These are phyloP conservation scores for Rhypophila decipiens DNA, from an alignment of 495 filamentous ascomycete genomes.

Conservation along the genomic window DNA sequence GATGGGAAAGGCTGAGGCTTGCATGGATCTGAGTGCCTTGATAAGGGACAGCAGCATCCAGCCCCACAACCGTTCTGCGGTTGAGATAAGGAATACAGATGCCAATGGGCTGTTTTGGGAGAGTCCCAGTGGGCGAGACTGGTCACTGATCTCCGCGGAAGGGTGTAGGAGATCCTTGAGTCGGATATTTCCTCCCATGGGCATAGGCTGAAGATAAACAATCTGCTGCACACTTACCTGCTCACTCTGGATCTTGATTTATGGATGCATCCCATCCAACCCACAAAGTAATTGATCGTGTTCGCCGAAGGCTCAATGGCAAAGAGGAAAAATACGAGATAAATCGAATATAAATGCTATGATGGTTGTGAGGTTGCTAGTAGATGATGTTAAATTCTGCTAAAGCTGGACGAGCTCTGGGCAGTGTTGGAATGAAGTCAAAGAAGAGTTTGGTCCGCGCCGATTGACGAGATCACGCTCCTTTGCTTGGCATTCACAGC, in stretches of 20 bases:
- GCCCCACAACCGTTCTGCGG: not conserved
- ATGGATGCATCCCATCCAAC: too few species aligned
- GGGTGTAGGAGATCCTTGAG: not conserved
- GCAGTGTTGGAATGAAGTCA: not conserved
- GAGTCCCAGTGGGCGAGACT: too few species aligned
- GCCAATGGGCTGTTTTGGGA: not conserved
- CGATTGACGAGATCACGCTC: not conserved
- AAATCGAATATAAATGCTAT: too few species aligned
- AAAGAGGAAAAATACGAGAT: too few species aligned
- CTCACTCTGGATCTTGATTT: too few species aligned
- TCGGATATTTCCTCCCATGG: too few species aligned
- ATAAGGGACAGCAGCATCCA: not conserved
- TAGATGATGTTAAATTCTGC: not conserved
- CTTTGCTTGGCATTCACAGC: not conserved
- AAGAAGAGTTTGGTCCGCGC: not conserved
- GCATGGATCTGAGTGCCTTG: not conserved
- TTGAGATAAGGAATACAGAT: not conserved
- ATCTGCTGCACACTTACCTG: too few species aligned
- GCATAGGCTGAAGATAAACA: too few species aligned
- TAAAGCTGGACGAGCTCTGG: not conserved
- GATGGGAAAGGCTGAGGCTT: not conserved
- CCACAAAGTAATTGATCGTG: too few species aligned
- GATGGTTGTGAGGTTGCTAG: not conserved
- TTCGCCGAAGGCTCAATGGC: too few species aligned
- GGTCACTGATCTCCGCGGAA: slow-evolving; percentile 1